Conservation (phyloP, 768 basidiomycete species). For the Hysterangium stoloniferum region DNA sequence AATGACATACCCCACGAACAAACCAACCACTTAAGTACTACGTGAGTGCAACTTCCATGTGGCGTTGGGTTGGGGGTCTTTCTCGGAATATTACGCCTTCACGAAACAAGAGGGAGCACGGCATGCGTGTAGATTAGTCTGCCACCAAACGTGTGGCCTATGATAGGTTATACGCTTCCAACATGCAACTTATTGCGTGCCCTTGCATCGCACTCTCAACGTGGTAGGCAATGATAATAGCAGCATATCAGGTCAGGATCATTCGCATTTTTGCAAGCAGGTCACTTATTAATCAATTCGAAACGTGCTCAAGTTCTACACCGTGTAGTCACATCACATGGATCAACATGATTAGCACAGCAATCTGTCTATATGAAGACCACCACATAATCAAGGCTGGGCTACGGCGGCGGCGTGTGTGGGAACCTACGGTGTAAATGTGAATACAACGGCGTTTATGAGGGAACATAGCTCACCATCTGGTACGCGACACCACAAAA, state of each 20-base stretch:
- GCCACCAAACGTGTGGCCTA: background rate
- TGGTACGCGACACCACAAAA: conserved; percentile 51
- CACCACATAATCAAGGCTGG: background rate
- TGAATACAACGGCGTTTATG: background rate
- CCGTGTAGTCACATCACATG: background rate
- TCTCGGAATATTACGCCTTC: background rate
- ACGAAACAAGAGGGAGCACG: background rate
- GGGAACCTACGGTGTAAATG: background rate
- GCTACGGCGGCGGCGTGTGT: conserved; percentile 8
- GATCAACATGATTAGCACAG: background rate
- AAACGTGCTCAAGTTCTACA: conserved; percentile 4
- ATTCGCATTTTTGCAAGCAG: too few relatives aligned
- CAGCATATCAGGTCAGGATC: too few relatives aligned
- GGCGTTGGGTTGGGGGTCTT: background rate
- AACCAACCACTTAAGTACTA: conserved; percentile 5
- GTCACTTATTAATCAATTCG: too few relatives aligned
- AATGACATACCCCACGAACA: background rate
- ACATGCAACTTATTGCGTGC: background rate
- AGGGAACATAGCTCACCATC: conserved; percentile 27
- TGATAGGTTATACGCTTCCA: background rate
- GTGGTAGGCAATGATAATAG: background rate
- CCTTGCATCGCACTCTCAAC: background rate
- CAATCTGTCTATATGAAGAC: background rate
- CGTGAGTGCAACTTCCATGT: conserved; percentile 3
- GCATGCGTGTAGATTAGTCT: background rate